phyloP scores from a whole-genome alignment of 176 grass and related monocot genomes.

The Eremochloa ophiuroides region DNA sequence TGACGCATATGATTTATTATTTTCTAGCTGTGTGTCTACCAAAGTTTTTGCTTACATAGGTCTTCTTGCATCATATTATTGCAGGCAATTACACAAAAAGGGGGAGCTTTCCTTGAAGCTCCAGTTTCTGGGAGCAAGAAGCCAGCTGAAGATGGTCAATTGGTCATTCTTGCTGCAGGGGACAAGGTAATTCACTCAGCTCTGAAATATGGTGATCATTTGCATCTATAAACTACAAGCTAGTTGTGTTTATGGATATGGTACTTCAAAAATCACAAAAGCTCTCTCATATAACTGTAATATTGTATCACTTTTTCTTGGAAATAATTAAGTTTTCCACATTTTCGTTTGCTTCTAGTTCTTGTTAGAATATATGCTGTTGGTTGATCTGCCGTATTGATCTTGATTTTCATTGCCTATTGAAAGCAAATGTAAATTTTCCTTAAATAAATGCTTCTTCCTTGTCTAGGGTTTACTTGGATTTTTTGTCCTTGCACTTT shows the following conservation, averaged over 20 bases:
- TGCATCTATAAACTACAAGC: background rate
- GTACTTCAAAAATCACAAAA: background rate
- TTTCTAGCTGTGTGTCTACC: background rate
- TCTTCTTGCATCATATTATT: conserved; percentile 24
- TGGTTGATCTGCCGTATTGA: background rate
- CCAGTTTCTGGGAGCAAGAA: conserved; percentile 99
- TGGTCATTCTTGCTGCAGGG: conserved; percentile 98
- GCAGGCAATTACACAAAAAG: conserved; percentile 71
- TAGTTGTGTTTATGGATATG: background rate
- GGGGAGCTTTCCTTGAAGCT: conserved; percentile 86
- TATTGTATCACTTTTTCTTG: background rate
- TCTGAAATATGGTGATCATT: background rate
- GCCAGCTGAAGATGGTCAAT: conserved; percentile 97
- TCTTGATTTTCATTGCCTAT: background rate
- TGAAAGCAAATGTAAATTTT: background rate
- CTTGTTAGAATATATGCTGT: background rate
- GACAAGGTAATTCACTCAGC: conserved; percentile 59
- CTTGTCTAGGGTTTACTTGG: background rate
- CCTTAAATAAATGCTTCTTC: background rate
- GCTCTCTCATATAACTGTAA: background rate
- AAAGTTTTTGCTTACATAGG: conserved; percentile 6
- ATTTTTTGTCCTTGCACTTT: no score
- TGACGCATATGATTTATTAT: no score
- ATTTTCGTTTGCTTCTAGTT: background rate
- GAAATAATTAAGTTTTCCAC: background rate